Base-by-base conservation (phyloP, 2,329 filamentous ascomycete genomes). In the Acrocalymma vagum region DNA sequence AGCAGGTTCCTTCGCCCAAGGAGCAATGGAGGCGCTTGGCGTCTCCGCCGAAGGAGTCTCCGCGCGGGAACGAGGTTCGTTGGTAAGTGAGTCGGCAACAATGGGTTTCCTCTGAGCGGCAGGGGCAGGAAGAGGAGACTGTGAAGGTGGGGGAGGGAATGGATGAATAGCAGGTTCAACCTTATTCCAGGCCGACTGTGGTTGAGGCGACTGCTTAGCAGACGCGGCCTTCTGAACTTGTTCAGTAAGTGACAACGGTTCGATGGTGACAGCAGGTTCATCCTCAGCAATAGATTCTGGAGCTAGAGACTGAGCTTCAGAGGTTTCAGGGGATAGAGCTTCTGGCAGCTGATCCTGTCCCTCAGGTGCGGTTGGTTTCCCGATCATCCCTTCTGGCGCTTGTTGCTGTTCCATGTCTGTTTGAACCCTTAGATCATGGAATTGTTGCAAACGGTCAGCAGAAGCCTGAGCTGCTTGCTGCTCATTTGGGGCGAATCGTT, bases 61-160 rank as follows among this genome's bases (percentile, higher is more conserved):
- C 2, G 87, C 89, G 49, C 85, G 86, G 16, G 91, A 95, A 45
- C 86, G 75, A 13, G 83, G 80, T 53, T 84, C 83, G 3, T 78
- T 78, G 51, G 78, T 78, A 31, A 88, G 72, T 36, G 82, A 78
- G 54, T 96, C 91, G 1, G 92, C 90, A 3, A 96, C 80, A 50
- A 92, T 92, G 37, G 91, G 90, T 45, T 86, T 88, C 33, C 92
- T 85, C 72, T 96, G 91, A 8, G 92, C 91, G 28, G 89, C 90
- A 9, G 92, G 93, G 1, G 93, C 92, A 4, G 92, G 90, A 23
- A 96, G 79, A 26, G 91, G 90, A 3, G 90, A 95, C 15, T 83
- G 82, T 2, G 88, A 90, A 37, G 85, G 84, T 9, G 86, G 83
- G 9, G 87, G 85, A 29, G 87, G 88, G 68, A 86, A 85, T 5